Conservation (phyloP, 768 basidiomycete species). For the Daedalea quercina region DNA sequence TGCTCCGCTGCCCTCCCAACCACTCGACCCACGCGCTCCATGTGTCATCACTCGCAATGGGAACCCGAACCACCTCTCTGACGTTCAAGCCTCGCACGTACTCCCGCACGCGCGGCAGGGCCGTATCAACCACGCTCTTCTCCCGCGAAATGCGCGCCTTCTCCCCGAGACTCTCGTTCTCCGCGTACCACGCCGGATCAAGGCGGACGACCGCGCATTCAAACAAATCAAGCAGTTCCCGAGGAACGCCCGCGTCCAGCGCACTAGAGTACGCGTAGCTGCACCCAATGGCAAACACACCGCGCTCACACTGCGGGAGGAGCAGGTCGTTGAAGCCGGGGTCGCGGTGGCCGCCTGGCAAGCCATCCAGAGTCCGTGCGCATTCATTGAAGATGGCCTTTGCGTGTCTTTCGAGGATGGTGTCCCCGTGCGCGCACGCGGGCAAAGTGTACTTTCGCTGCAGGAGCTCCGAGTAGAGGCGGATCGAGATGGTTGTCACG, state of each 20-base stretch:
- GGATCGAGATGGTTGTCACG: slow-evolving; percentile 30
- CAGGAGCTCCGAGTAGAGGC: slow-evolving; percentile 7
- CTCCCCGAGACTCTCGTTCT: slow-evolving; percentile 31
- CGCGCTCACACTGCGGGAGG: slow-evolving; percentile 16
- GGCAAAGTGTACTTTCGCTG: slow-evolving; percentile 21
- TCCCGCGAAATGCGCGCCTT: background rate
- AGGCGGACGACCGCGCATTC: slow-evolving; percentile 18
- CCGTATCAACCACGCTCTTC: background rate
- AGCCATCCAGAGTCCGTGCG: slow-evolving; percentile 6
- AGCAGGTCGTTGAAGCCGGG: slow-evolving; percentile 37
- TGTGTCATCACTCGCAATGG: slow-evolving; percentile 12
- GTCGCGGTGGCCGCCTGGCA: slow-evolving; percentile 39
- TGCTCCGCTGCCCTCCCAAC: too few relatives aligned
- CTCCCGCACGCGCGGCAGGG: background rate
- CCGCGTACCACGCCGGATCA: slow-evolving; percentile 27
- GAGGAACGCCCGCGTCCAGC: slow-evolving; percentile 21
- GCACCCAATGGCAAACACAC: slow-evolving; percentile 25
- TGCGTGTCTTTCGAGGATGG: slow-evolving; percentile 46
- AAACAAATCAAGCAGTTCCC: slow-evolving; percentile 21
- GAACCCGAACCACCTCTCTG: background rate
- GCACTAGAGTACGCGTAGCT: slow-evolving; percentile 28
- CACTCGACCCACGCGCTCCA: slow-evolving; percentile 1
- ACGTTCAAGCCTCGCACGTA: background rate
- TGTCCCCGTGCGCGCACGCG: slow-evolving; percentile 34
- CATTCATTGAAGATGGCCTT: slow-evolving; percentile 26